Conservation (phyloP, 208 protist genomes). For the Crithidia acanthocephali region DNA sequence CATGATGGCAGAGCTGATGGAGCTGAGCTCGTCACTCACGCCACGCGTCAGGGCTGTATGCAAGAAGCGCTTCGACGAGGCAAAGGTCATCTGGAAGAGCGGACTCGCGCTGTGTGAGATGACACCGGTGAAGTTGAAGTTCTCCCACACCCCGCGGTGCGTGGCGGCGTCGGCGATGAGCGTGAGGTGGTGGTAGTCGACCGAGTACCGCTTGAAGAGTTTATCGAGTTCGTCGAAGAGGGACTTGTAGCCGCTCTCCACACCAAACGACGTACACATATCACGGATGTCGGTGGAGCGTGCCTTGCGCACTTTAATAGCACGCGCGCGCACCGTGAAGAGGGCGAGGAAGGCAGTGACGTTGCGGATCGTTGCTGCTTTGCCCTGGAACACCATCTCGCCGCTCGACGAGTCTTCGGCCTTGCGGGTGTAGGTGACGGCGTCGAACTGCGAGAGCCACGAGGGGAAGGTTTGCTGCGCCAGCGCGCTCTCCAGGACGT, state of each 20-base stretch:
- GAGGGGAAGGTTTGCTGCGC: slow-evolving; percentile 62
- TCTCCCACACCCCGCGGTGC: slow-evolving; percentile 88
- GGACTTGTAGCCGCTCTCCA: slow-evolving; percentile 81
- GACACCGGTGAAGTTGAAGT: slow-evolving; percentile 91
- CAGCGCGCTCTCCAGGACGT: slow-evolving; percentile 74
- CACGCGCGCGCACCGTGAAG: slow-evolving; percentile 70
- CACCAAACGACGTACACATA: slow-evolving; percentile 72
- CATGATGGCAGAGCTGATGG: slow-evolving; percentile 90
- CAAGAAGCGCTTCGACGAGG: slow-evolving; percentile 84
- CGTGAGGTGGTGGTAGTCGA: slow-evolving; percentile 88
- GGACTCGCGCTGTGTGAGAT: slow-evolving; percentile 86
- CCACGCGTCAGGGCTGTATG: slow-evolving; percentile 83
- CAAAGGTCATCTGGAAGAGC: slow-evolving; percentile 94
- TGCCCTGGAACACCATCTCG: slow-evolving; percentile 87
- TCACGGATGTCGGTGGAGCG: slow-evolving; percentile 91
- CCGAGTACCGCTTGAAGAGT: slow-evolving; percentile 88
- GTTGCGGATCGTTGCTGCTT: slow-evolving; percentile 62
- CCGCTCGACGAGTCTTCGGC: slow-evolving; percentile 70
- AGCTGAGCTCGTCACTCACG: slow-evolving; percentile 79
- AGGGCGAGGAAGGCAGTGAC: slow-evolving; percentile 80
- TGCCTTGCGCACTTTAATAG: slow-evolving; percentile 67
- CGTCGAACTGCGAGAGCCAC: slow-evolving; percentile 83
- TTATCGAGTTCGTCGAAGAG: slow-evolving; percentile 89
- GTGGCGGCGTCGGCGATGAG: slow-evolving; percentile 92
- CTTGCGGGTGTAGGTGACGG: slow-evolving; percentile 81